phyloP scores from a whole-genome alignment of 495 filamentous ascomycete species.

The Neurospora sp. region DNA sequence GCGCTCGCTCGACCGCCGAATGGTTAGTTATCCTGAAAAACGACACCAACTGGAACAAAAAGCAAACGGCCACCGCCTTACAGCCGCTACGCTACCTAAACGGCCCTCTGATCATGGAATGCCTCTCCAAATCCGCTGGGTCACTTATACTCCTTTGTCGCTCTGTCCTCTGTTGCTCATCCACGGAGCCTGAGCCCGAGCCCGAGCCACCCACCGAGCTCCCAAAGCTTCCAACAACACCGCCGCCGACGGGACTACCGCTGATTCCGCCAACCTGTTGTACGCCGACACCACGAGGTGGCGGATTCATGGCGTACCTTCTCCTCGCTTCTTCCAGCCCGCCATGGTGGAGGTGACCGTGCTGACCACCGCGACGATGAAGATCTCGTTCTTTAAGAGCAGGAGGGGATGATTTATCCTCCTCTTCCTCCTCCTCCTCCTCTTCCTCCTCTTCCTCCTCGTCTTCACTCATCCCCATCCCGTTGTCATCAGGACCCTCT shows the following conservation, averaged over 20 bases:
- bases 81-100: not conserved
- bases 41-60: not conserved
- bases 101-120: slow-evolving; percentile 7
- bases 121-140: slow-evolving; percentile 25
- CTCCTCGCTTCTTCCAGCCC: not conserved
- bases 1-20: not conserved
- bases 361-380: not conserved
- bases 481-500: slow-evolving; percentile 3
- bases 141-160: slow-evolving; percentile 43
- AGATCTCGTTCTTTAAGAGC: not conserved
- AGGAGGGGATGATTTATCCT: slow-evolving; percentile 20
- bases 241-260: not conserved
- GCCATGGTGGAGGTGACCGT: not conserved
- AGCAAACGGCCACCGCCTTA: not conserved
- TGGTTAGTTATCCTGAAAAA: not conserved
- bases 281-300: not conserved
- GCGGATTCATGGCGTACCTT: not conserved
- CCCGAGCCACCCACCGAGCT: not conserved
- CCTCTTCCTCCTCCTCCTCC: slow-evolving; percentile 6
- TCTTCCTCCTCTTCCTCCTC: slow-evolving; percentile 7
- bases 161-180: slow-evolving; percentile 39
- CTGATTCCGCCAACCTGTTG: not conserved
- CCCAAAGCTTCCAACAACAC: not conserved
- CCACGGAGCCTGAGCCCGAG: not conserved
- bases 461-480: slow-evolving; percentile 7